These are phyloP conservation scores for Mortierella sp. DNA, from an alignment of 371 early-diverging fungal genomes.

Conservation along the genomic window DNA sequence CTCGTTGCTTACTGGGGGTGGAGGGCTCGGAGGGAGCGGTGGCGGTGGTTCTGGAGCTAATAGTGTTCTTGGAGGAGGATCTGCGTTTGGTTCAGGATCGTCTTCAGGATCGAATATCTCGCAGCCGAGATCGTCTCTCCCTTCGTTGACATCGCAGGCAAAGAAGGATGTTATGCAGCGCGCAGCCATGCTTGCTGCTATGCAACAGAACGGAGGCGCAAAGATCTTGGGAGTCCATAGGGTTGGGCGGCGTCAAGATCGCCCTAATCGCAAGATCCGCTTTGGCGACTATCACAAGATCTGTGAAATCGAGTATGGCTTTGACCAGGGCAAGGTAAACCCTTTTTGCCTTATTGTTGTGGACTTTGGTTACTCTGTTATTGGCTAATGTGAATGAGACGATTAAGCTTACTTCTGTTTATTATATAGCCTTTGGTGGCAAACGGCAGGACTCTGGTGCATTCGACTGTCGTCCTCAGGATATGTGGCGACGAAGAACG, in stretches of 20 bases:
- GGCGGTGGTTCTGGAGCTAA: not conserved
- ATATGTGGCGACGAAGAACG: conserved; percentile 23
- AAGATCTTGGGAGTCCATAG: conserved; percentile 46
- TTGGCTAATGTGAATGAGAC: not conserved
- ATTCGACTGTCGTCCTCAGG: conserved; percentile 25
- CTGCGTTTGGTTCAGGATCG: not conserved
- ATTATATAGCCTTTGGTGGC: conserved; percentile 45
- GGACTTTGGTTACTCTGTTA: not conserved
- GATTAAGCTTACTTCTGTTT: too few species aligned
- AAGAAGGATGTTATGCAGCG: conserved; percentile 49
- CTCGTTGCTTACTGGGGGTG: not conserved
- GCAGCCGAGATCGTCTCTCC: conserved; percentile 36
- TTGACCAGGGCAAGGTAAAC: conserved; percentile 50
- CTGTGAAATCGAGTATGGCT: conserved; percentile 54
- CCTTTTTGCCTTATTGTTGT: not conserved
- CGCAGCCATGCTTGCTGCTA: conserved; percentile 52
- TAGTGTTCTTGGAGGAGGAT: not conserved
- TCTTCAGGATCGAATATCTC: conserved; percentile 17
- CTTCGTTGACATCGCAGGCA: conserved; percentile 50
- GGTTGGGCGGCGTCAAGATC: conserved; percentile 46
- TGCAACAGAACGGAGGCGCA: conserved; percentile 55
- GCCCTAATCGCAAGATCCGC: conserved; percentile 46
- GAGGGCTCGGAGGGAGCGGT: not conserved
- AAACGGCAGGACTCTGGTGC: conserved; percentile 41
- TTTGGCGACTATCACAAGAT: conserved; percentile 57